Evolutionary conservation across 108 stramenopile genomes (phyloP).

Genomic region (Cyclotella sp.): DNA sequence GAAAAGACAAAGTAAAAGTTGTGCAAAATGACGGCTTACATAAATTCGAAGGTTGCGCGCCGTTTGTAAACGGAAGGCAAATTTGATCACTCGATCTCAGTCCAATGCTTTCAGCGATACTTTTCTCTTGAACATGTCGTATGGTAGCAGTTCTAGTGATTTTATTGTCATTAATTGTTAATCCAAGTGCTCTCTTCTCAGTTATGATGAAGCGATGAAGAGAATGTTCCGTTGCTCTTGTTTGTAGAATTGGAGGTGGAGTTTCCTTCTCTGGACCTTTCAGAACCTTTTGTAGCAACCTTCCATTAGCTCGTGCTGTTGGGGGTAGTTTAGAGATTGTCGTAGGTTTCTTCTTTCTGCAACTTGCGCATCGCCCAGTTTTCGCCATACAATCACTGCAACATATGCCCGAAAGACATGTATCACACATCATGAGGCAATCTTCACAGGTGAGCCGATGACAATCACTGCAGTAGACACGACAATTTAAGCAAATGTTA

Average conservation of each 20-base stretch:
- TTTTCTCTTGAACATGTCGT: slow-evolving; percentile 5
- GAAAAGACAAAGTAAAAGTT: background rate
- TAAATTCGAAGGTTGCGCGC: background rate
- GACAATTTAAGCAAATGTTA: slow-evolving; percentile 23
- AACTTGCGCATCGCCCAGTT: slow-evolving; percentile 3
- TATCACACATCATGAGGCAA: slow-evolving; percentile 37
- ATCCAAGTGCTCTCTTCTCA: slow-evolving; percentile 17
- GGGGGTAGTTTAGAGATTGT: background rate
- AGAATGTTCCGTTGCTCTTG: slow-evolving; percentile 3
- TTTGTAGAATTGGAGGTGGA: background rate
- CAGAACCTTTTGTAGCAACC: background rate
- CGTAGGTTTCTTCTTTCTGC: background rate
- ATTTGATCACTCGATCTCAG: slow-evolving; percentile 6
- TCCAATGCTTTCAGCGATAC: slow-evolving; percentile 5
- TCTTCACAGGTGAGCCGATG: slow-evolving; percentile 32
- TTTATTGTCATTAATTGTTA: background rate
- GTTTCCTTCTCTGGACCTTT: background rate
- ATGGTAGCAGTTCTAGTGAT: background rate
- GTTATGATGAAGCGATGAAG: slow-evolving; percentile 32
- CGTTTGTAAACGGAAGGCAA: slow-evolving; percentile 13
- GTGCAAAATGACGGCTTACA: background rate
- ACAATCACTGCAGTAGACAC: slow-evolving; percentile 18
- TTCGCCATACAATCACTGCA: slow-evolving; percentile 37
- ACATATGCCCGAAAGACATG: slow-evolving; percentile 11
- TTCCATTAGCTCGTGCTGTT: background rate